Evolutionary conservation across 768 basidiomycete genomes (phyloP), one percentile per base, ranked within the genome.

Genomic region (Chalciporus sphaerocephalus): DNA sequence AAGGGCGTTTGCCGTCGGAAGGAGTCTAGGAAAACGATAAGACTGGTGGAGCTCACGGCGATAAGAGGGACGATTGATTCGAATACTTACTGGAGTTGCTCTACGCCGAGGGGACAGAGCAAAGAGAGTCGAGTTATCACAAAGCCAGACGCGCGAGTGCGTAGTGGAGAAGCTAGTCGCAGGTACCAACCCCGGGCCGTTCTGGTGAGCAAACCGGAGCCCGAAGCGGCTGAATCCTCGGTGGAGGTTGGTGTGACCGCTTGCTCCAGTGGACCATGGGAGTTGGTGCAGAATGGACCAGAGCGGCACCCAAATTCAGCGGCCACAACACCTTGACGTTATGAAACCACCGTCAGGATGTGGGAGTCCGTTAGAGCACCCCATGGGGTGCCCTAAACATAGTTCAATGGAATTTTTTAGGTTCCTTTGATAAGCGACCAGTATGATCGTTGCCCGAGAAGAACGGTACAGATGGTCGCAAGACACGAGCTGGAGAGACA

Each of bases 341-440:
- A 41, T 32, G 47, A 25, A 34, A 23, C 28, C 32, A 34, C 22
- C 24, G 24, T 39, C 24, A 28, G 17, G 17, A 16, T 24, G 48
- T 41, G 38, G 30, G 48, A 40, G 25, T 28, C 11, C 4, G 12
- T 13, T 33, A 35, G 25, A 25, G 11, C 11, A 15, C 50, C 33
- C 17, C 38, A 7, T 5, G 23, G 28, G 42, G 39, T 16, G 11
- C 24, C 38, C 42, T 45, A 52, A 52, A 52, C 22, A 52, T 45
- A 52, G 39, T n/a, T n/a, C n/a, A n/a, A n/a, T n/a, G n/a, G n/a
- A n/a, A n/a, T n/a, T n/a, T n/a, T n/a, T n/a, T n/a, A n/a, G n/a
- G n/a, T n/a, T n/a, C n/a, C n/a, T n/a, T n/a, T n/a, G n/a, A 30
- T 32, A n/a, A 32, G n/a, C 9, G 30, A 32, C n/a, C n/a, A 4